A percentile compares a stretch with the other conserved stretches of the same genome.
These are phyloP conservation scores for Aureobasidium zeae DNA, from an alignment of 2,329 filamentous ascomycete genomes.

Conservation along the genomic window DNA sequence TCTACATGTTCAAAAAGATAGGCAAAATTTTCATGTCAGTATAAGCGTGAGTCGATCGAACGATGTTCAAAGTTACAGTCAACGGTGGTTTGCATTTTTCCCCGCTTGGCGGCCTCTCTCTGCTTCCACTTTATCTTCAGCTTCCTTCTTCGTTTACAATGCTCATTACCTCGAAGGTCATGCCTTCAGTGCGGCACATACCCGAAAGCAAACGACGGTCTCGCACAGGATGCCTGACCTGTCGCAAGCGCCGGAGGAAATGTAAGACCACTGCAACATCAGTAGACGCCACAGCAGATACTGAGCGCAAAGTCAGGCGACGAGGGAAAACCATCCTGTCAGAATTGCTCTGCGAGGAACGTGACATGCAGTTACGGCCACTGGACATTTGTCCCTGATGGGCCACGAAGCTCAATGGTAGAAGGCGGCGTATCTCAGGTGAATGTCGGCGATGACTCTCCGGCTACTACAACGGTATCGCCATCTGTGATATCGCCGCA, in stretches of 20 bases:
- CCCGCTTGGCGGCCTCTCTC: too few species aligned
- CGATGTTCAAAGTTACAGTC: too few species aligned
- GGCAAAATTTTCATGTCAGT: too few species aligned
- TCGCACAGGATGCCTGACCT: constrained; percentile 2
- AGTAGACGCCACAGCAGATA: neutral
- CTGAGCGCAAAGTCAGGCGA: neutral
- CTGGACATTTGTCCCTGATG: constrained; percentile 3
- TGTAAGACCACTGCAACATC: neutral
- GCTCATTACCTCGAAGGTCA: neutral
- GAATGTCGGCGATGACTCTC: neutral
- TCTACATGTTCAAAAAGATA: too few species aligned
- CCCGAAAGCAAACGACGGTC: constrained; percentile 1
- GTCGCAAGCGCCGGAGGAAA: constrained; percentile 9
- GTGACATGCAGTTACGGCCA: constrained; percentile 3
- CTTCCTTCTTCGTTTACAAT: too few species aligned
- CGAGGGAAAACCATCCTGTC: neutral
- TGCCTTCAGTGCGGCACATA: constrained; percentile 6
- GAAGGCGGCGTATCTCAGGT: neutral
- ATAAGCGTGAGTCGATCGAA: too few species aligned
- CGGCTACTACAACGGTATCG: neutral
- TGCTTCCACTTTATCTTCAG: too few species aligned
- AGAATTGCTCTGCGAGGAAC: neutral
- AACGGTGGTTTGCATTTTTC: too few species aligned
- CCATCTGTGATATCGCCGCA: neutral
- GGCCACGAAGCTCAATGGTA: neutral